Base-by-base conservation (phyloP, 2,329 filamentous ascomycete species). In the Colletotrichum lindemuthianum region DNA sequence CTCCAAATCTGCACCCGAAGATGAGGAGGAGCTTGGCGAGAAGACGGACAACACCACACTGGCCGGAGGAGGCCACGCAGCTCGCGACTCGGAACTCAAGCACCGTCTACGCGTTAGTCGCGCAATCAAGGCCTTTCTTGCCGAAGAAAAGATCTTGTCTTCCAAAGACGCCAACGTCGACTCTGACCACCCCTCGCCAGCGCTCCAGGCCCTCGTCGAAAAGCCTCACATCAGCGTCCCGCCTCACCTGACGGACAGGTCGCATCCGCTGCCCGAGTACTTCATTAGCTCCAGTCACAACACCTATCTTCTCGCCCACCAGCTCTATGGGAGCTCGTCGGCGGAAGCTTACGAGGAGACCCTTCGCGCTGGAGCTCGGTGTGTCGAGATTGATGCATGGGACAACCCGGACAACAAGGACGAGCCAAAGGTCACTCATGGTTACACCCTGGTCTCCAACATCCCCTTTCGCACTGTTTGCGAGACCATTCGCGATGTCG, bases 311-410 rank as follows among this genome's bases (percentile, higher is more conserved):
- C 80, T 88, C 70, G 89, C 88, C 0, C 88, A 92, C 73, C 90
- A 92, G 76, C 84, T 92, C 2, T 89, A 82, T 69, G 90, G 90
- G 5, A 79, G 79, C 24, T 90, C 88, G 2, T 86, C 84, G 3
- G 87, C 87, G 8, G 78, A 81, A 4, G 89, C 88, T 0, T 92
- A 92, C 71, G 82, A 88, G 70, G 86, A 81, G 6, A 87, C 88
- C 0, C 77, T 92, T 13, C 78, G 76, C 36, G 85, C 87, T 0
- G 90, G 89, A 2, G 88, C 88, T 2, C 81, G 90, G 7, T 92
- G 90, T 69, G 88, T 92, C 41, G 90, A 92, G 75, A 92, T 92
- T 58, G 89, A 92, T 71, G 90, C 87, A 2, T 92, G 89, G 90
- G 88, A 92, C 70, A 82, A 89, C 51, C 79, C 84, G 41, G 84